phyloP scores from a whole-genome alignment of 2,329 filamentous ascomycete genomes.

The Fusarium oxysporum region DNA sequence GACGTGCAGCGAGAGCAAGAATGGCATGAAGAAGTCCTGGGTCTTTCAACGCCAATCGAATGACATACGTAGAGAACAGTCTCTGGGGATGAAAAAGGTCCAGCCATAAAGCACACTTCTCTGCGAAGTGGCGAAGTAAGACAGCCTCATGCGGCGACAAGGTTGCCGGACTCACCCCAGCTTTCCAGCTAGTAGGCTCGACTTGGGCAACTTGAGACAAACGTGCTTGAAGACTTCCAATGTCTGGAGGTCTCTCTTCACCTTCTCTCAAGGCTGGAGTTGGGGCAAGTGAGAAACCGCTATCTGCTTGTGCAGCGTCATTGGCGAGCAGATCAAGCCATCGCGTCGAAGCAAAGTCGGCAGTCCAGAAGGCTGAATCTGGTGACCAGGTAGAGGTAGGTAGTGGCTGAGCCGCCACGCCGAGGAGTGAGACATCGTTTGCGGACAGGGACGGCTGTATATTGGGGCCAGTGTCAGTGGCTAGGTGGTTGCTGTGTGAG shows the following conservation, averaged over 20 bases:
- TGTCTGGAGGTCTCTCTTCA: neutral
- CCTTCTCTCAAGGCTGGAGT: neutral
- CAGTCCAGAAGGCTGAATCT: neutral
- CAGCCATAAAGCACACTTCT: neutral
- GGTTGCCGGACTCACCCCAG: neutral
- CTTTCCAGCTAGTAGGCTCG: neutral
- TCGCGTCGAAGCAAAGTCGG: neutral
- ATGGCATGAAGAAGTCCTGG: neutral
- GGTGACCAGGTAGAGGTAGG: neutral
- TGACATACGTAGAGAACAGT: neutral
- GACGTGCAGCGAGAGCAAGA: neutral
- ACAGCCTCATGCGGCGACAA: neutral
- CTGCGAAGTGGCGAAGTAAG: neutral
- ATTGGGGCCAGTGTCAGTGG: neutral
- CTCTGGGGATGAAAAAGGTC: neutral
- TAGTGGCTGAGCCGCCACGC: rapidly evolving
- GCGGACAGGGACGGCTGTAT: neutral
- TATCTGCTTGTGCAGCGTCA: neutral
- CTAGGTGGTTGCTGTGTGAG: neutral
- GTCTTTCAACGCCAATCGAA: neutral
- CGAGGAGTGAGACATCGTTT: neutral
- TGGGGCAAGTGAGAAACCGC: neutral
- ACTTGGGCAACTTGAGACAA: neutral
- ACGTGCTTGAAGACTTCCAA: neutral
- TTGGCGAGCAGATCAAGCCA: neutral